A percentile compares a stretch with the other conserved stretches of the same genome.
Conservation (phyloP, 108 stramenopile genomes). For the Parietichytrium sp. region DNA sequence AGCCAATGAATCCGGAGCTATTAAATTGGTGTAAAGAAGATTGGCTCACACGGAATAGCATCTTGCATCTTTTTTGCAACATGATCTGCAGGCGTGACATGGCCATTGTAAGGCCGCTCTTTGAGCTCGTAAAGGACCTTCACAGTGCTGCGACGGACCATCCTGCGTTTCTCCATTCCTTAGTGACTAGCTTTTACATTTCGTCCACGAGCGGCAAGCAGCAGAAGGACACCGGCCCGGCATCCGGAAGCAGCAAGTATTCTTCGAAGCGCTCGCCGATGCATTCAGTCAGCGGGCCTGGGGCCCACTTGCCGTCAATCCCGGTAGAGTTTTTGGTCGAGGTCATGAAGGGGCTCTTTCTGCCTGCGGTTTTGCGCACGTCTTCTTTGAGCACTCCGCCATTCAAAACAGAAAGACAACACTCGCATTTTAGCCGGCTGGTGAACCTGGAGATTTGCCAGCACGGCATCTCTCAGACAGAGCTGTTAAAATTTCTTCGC, state of each 20-base stretch:
- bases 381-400: neutral
- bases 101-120: neutral
- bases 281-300: neutral
- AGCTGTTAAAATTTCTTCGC: neutral
- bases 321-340: neutral
- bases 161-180: constrained; percentile 21
- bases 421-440: neutral
- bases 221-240: too few relatives aligned
- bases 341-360: neutral
- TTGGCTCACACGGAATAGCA: constrained; percentile 7
- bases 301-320: neutral
- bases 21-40: neutral
- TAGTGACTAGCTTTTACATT: constrained; percentile 25
- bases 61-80: neutral
- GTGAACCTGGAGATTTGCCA: neutral
- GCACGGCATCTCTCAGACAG: constrained; percentile 7
- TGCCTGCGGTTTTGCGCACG: neutral
- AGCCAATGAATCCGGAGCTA: neutral
- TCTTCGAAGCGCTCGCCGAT: too few relatives aligned
- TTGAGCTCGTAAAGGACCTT: neutral
- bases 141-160: neutral
- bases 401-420: neutral
- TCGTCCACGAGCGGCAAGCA: too few relatives aligned
- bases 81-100: neutral
- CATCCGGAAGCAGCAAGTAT: too few relatives aligned